These are phyloP conservation scores for Vaccinium corymbosum DNA, from an alignment of 148 eudicot species.

Conservation along the genomic window DNA sequence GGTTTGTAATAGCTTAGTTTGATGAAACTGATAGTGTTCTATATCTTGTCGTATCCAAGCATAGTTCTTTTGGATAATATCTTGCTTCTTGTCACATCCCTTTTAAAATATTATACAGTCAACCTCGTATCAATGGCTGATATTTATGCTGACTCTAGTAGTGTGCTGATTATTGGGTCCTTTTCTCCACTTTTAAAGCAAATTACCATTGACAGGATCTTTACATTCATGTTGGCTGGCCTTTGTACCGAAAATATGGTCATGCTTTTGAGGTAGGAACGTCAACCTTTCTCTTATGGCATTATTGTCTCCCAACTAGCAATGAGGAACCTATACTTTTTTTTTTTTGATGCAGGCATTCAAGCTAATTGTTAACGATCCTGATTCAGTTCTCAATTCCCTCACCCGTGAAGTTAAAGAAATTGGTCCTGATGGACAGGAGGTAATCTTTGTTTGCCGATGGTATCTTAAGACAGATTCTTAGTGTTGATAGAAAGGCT, in stretches of 20 bases:
- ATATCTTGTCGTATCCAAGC: neutral
- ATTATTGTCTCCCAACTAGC: neutral
- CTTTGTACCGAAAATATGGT: conserved; percentile 84
- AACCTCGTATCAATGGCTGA: neutral
- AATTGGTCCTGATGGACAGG: conserved; percentile 80
- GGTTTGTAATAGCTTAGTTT: neutral
- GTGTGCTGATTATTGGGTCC: conserved; percentile 6
- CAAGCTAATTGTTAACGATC: conserved; percentile 74
- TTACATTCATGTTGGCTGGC: conserved; percentile 90
- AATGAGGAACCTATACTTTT: neutral
- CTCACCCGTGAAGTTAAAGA: conserved; percentile 88
- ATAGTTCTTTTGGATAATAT: neutral
- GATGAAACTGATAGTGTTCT: neutral
- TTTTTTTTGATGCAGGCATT: conserved; percentile 53
- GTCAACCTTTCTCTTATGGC: neutral
- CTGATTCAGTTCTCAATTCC: conserved; percentile 75
- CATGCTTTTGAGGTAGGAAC: conserved; percentile 90
- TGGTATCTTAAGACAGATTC: neutral
- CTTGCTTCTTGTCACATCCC: neutral
- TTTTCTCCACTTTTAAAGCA: conserved; percentile 10
- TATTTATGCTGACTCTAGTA: neutral
- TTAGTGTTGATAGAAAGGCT: neutral
- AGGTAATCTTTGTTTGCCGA: conserved; percentile 46
- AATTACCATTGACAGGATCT: conserved; percentile 56
- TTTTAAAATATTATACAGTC: neutral